phyloP scores from a whole-genome alignment of 306 rosid genomes.

The Hylodesmum podocarpum region DNA sequence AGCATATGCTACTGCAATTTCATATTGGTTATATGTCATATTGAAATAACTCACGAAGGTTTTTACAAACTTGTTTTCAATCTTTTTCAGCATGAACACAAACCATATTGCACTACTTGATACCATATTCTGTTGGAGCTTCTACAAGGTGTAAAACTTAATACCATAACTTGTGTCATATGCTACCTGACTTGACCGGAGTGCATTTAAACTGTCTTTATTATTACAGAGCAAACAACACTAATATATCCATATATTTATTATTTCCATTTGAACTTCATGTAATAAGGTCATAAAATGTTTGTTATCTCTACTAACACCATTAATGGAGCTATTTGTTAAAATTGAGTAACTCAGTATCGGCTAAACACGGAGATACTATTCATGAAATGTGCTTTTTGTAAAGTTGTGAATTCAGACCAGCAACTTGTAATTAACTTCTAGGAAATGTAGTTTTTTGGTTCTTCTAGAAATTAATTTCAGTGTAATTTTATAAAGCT shows the following conservation, averaged over 20 bases:
- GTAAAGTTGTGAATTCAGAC: constrained; percentile 7
- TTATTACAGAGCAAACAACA: background rate
- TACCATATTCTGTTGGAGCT: constrained; percentile 61
- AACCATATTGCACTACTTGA: constrained; percentile 50
- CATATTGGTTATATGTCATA: constrained; percentile 61
- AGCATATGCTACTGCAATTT: constrained; percentile 55
- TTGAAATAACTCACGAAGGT: background rate
- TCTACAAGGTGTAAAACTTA: constrained; percentile 79
- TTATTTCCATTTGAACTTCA: background rate
- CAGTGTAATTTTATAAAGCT: background rate
- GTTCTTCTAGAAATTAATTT: constrained; percentile 15
- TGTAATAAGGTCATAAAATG: background rate
- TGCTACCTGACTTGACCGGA: background rate
- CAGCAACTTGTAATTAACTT: constrained; percentile 3
- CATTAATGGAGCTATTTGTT: background rate
- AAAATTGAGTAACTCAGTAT: background rate
- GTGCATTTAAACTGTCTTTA: constrained; percentile 3
- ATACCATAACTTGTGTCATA: no score
- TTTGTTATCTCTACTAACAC: background rate
- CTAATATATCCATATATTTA: constrained; percentile 4
- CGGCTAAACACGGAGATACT: constrained; percentile 11
- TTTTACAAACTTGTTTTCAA: constrained; percentile 10
- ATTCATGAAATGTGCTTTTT: background rate
- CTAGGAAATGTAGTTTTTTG: constrained; percentile 5
- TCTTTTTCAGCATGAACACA: constrained; percentile 47